phyloP scores from a whole-genome alignment of 1,139 yeast species.

The Magnusiomyces tetraspermus region DNA sequence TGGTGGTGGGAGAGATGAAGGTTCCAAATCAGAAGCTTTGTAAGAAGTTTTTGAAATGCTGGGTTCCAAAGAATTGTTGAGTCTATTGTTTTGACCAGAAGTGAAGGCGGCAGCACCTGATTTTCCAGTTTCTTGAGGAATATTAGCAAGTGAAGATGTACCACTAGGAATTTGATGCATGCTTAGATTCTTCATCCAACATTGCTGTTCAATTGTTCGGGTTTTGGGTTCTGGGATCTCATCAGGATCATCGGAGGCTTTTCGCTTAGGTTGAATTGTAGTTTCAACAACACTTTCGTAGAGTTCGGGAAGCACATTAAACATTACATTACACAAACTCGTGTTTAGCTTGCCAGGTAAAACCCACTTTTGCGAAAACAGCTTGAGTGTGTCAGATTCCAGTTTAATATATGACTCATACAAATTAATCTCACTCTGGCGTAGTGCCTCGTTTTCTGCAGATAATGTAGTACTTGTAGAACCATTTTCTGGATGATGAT shows the following conservation, averaged over 20 bases:
- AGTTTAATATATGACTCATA: constrained; percentile 14
- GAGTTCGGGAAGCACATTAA: constrained; percentile 15
- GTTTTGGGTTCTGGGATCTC: background rate
- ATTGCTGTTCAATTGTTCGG: constrained; percentile 9
- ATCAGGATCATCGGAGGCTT: constrained; percentile 4
- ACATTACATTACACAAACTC: constrained; percentile 16
- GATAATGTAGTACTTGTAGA: background rate
- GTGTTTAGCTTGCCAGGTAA: constrained; percentile 12
- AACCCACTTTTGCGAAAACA: constrained; percentile 13
- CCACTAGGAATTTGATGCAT: background rate
- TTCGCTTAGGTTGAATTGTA: constrained; percentile 11
- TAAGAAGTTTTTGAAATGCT: no score
- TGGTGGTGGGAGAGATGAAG: no score
- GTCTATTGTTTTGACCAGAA: no score
- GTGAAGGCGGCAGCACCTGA: no score
- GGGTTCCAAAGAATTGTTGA: no score
- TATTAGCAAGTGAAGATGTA: no score
- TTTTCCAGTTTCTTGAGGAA: no score
- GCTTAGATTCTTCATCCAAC: constrained; percentile 15
- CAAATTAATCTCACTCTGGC: constrained; percentile 9
- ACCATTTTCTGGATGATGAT: background rate
- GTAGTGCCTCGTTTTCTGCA: background rate
- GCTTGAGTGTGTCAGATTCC: constrained; percentile 7
- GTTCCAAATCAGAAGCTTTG: no score
- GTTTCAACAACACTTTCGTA: constrained; percentile 14